A percentile compares a stretch with the other conserved stretches of the same genome.
These are phyloP conservation scores for Myriosclerotinia curreyana DNA, from an alignment of 2,329 filamentous ascomycete species.

Conservation along the genomic window DNA sequence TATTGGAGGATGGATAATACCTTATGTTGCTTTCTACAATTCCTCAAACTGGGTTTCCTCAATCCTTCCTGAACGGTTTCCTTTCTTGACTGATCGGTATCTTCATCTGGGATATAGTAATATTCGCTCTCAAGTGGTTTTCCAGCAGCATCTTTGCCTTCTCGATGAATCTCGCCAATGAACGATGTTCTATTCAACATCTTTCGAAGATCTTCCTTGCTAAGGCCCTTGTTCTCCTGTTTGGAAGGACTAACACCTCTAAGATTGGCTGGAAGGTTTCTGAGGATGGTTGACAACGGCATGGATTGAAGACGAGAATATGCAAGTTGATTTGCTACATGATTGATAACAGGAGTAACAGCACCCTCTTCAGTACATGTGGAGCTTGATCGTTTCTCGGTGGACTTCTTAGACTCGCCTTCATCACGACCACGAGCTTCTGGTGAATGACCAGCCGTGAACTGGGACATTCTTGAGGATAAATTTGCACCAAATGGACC, in stretches of 20 bases:
- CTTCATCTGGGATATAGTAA: slow-evolving; percentile 89
- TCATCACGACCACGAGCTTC: slow-evolving; percentile 40
- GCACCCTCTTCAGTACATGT: slow-evolving; percentile 43
- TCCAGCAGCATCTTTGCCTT: slow-evolving; percentile 94
- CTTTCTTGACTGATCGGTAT: slow-evolving; percentile 73
- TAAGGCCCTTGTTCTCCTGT: slow-evolving; percentile 47
- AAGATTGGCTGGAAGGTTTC: slow-evolving; percentile 71
- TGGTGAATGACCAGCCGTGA: slow-evolving; percentile 64
- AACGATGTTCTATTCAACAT: slow-evolving; percentile 73
- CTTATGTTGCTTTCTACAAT: slow-evolving; percentile 96
- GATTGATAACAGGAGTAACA: slow-evolving; percentile 61
- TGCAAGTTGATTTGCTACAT: slow-evolving; percentile 91
- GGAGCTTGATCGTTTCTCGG: slow-evolving; percentile 32
- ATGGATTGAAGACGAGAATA: slow-evolving; percentile 91
- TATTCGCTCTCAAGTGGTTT: slow-evolving; percentile 94
- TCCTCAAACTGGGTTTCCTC: slow-evolving; percentile 82
- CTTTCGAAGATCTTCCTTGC: slow-evolving; percentile 61
- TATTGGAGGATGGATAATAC: slow-evolving; percentile 50
- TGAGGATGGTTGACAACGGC: slow-evolving; percentile 83
- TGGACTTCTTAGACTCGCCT: slow-evolving; percentile 27
- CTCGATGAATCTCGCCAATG: slow-evolving; percentile 82
- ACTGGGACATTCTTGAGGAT: slow-evolving; percentile 75
- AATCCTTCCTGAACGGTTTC: slow-evolving; percentile 82
- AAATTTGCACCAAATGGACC: slow-evolving; percentile 86
- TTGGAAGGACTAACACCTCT: slow-evolving; percentile 42